These are phyloP conservation scores for Populus hybrid DNA, from an alignment of 441 rosid species.

Conservation along the genomic window DNA sequence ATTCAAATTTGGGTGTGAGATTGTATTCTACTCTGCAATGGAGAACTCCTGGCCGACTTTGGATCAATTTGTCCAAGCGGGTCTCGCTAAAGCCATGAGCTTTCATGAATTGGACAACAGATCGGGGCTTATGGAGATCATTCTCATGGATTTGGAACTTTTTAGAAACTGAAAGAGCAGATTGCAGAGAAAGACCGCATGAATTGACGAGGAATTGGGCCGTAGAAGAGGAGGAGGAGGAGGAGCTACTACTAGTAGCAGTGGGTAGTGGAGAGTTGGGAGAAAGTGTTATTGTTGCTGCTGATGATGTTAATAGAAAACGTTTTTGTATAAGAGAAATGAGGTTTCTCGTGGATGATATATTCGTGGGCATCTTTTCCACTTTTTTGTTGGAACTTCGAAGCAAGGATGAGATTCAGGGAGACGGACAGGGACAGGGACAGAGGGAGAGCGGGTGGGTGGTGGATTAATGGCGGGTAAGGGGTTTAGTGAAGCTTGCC, in stretches of 20 bases:
- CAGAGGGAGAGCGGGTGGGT: not conserved
- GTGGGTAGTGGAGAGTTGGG: not conserved
- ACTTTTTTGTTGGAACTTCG: not conserved
- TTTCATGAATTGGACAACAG: slow-evolving; percentile 1
- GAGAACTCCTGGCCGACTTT: not conserved
- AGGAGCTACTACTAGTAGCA: not conserved
- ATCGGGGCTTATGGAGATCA: not conserved
- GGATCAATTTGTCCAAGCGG: slow-evolving; percentile 6
- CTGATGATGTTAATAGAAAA: not conserved
- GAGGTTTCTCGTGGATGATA: not conserved
- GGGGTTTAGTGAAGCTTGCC: not conserved
- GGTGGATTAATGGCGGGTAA: not conserved
- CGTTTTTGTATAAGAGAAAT: not conserved
- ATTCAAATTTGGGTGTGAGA: slow-evolving; percentile 11
- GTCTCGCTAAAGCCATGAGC: slow-evolving; percentile 9
- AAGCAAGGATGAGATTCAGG: not conserved
- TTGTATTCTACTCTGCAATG: not conserved
- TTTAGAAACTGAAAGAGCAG: slow-evolving; percentile 10
- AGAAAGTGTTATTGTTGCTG: not conserved
- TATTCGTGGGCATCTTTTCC: not conserved
- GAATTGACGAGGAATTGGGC: slow-evolving; percentile 13
- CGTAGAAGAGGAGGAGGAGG: not conserved
- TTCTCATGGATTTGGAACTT: slow-evolving; percentile 1
- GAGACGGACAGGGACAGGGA: not conserved
- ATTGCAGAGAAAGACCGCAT: slow-evolving; percentile 11